Evolutionary conservation across 1,284 basidiomycete genomes (phyloP), one percentile per base, ranked within the genome.

Genomic region (Austroboletus olivaceoglutinosus): DNA sequence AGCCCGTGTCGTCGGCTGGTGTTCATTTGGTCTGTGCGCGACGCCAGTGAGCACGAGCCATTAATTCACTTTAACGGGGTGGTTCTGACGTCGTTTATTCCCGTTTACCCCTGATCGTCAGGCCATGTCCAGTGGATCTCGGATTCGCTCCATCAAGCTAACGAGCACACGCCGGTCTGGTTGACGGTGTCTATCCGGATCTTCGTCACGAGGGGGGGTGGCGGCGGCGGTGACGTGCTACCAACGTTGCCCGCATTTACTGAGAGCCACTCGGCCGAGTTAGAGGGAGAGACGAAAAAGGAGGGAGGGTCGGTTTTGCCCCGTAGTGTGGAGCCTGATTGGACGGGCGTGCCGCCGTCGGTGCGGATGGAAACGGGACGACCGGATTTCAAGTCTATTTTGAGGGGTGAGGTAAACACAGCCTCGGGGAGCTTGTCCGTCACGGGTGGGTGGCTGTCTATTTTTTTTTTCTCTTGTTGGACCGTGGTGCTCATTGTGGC

Each of bases 11-110:
- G 63, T 6, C 54, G 57, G 16, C 50, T 73, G 11, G 58, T 72
- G 2, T 71, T 76, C 46, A 61, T 75, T 19, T 75, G 73, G 73
- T 62, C 62, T 1, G 58, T 76, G 10, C 70, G 73, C 7, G 69
- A 74, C 27, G 39, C 59, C 1, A 56, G 75, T 75, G 54, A 50
- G 70, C 13, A 23, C 46, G 1, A 18, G 0, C 22, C 21, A 22
- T 38, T 8, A 21, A 10, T 11, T 15, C 19, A 21, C 9, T 21
- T n/a, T 3, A 12, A 12, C 19, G 8, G 19, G 2, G n/a, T 21
- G 19, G 4, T 38, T 18, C 11, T 15, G n/a, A 34, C 33, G 16
- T n/a, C 33, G 16, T n/a, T n/a, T 16, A 5, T 38, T 21, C 8
- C 21, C 21, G 5, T 16, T 15, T 13, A 6, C 21, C 11, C 41